A percentile compares a stretch with the other conserved stretches of the same genome.
These are phyloP conservation scores for Aspergillus piperis DNA, from an alignment of 2,329 filamentous ascomycete species.

Conservation along the genomic window DNA sequence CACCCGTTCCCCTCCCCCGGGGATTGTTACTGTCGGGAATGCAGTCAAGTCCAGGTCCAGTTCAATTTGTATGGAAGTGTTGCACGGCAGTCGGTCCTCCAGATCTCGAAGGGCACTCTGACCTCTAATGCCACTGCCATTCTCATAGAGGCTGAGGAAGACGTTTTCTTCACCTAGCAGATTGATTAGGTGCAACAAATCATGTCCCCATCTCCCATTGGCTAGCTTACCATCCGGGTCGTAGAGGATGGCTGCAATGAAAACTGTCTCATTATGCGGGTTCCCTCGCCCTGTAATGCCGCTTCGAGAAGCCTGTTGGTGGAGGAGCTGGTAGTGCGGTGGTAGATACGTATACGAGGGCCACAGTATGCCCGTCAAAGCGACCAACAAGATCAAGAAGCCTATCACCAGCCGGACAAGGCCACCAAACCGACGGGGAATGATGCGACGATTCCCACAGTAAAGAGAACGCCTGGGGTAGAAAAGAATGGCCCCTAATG, in stretches of 20 bases:
- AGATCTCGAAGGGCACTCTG: slow-evolving; percentile 56
- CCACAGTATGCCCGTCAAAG: slow-evolving; percentile 51
- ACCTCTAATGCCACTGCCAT: slow-evolving; percentile 61
- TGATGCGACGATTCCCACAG: neutral
- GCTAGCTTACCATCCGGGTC: slow-evolving; percentile 63
- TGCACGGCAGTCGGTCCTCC: slow-evolving; percentile 50
- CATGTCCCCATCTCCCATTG: slow-evolving; percentile 63
- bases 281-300: slow-evolving; percentile 49
- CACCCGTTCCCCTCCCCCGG: slow-evolving; percentile 61
- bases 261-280: slow-evolving; percentile 63
- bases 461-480: neutral
- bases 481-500: too few species aligned
- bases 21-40: slow-evolving; percentile 62
- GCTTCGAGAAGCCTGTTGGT: slow-evolving; percentile 29
- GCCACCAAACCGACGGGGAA: neutral
- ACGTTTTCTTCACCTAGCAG: slow-evolving; percentile 67
- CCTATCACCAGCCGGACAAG: neutral
- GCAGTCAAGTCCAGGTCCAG: slow-evolving; percentile 56
- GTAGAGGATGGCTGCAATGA: slow-evolving; percentile 71
- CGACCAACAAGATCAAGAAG: slow-evolving; percentile 1
- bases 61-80: slow-evolving; percentile 59
- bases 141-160: slow-evolving; percentile 72
- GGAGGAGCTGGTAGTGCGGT: slow-evolving; percentile 50
- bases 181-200: slow-evolving; percentile 62
- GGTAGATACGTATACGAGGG: slow-evolving; percentile 60